Base-by-base conservation (phyloP, 1,284 basidiomycete genomes). In the Marasmius sp. region DNA sequence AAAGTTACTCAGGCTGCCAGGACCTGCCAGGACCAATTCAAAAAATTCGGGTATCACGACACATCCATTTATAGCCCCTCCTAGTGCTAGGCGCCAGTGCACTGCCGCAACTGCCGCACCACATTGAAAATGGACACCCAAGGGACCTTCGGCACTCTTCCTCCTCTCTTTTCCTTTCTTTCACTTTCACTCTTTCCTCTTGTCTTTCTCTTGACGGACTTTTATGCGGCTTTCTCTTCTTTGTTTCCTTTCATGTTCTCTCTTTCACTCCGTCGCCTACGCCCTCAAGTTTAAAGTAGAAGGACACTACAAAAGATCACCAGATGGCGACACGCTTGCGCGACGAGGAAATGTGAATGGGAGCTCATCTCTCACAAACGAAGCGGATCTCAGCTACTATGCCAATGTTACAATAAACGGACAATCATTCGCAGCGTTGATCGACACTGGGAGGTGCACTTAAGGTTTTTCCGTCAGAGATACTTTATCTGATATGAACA, bases 371-470 rank as follows among this genome's bases (percentile, higher is more conserved):
- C 59, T 70, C 6, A 63, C 43, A 18, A 61, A 71, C 57, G 61
- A 65, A 0, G 69, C 66, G 11, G 69, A 71, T 54, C 62, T 71
- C 20, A 74, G 76, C 64, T 89, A 89, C 65, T 76, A 75, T 58
- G 79, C 81, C 33, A 82, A 84, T 60, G 73, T 87, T 59, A 78
- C 80, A 3, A 71, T 90, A 47, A 83, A 84, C 39, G 82, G 79
- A 12, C 64, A 73, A n/a, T 60, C 64, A 3, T 84, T 84, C 67
- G 71, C 73, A 16, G 76, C 87, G 56, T 70, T 87, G 55, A 79
- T 91, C 60, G 88, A 91, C 68, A 89, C 88, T 6, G 89, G 88
- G 58, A 90, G 87, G 89, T 87, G 63, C 37, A 75, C 61, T 16
- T n/a, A 22, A 16, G 33, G 10, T 33, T n/a, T 57, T 48, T 20